Evolutionary conservation across 2,329 filamentous ascomycete genomes (phyloP), one percentile per base, ranked within the genome.

Genomic region (Venturia aucupariae): DNA sequence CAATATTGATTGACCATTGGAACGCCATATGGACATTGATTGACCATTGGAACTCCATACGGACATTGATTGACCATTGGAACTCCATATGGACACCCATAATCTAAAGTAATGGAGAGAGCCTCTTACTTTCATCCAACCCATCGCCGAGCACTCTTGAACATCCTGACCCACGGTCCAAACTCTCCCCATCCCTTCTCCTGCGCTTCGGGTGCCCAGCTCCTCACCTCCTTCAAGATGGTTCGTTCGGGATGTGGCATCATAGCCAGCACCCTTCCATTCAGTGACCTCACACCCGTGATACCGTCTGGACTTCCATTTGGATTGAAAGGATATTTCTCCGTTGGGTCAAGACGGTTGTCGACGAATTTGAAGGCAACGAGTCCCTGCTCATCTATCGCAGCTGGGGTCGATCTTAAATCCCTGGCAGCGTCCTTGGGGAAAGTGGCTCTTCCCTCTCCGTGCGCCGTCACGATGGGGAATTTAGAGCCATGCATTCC

Each of bases 221-320:
- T 93, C 60, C 82, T 86, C 66, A 92, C 87, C 65, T 90, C 90
- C 65, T 85, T 86, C 79, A 95, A 79, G 65, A 96, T 86, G 19
- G 90, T 95, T n/a, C 92, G 84, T 79, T 97, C 92, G 0, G 92
- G 92, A 75, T 96, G 92, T 67, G 92, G 92, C 92, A 97, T 96
- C 78, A 96, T 84, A 7, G 91, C 91, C 69, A 96, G 76, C 0
- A 95, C 90, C 65, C 90, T 83, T 15, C 92, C 92, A 72, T 96
- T 88, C 54, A 80, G 82, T 70, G 85, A 92, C 69, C 88, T 82
- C 32, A 95, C 88, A 72, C 87, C 91, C 0, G 92, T 90, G 68
- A 96, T 89, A 72, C 90, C 92, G 67, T 83, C 81, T 0, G 90
- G 89, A 72, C 88, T 91, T 62, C 92, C 92, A 77, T 96, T 96